Conservation (phyloP, 768 basidiomycete genomes). For the Hortiboletus flavorubellus region DNA sequence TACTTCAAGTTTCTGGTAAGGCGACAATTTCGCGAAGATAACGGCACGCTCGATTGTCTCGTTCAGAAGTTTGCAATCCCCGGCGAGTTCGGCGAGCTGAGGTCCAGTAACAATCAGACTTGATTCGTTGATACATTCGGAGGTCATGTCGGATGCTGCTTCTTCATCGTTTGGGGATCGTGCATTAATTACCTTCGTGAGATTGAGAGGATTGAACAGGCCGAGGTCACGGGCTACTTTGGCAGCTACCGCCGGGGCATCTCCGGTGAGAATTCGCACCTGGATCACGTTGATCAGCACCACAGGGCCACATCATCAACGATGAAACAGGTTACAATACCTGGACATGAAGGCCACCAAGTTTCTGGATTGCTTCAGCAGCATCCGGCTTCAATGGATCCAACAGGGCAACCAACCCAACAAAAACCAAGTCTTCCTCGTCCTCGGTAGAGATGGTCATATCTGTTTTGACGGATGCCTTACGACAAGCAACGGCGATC, state of each 20-base stretch:
- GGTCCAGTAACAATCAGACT: constrained; percentile 28
- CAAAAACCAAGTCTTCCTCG: constrained; percentile 28
- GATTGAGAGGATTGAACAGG: constrained; percentile 24
- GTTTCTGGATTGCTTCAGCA: constrained; percentile 28
- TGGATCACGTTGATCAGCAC: constrained; percentile 8
- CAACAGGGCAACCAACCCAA: constrained; percentile 29
- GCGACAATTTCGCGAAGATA: constrained; percentile 32
- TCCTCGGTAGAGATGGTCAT: constrained; percentile 19
- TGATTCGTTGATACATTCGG: constrained; percentile 16
- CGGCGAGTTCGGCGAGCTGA: constrained; percentile 27
- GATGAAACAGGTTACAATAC: constrained; percentile 10
- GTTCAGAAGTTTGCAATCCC: constrained; percentile 22
- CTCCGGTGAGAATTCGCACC: constrained; percentile 37
- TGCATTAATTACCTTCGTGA: neutral
- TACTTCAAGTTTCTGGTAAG: constrained; percentile 33
- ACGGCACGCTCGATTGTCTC: constrained; percentile 31
- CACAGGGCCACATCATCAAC: neutral
- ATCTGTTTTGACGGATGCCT: constrained; percentile 13
- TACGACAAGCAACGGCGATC: constrained; percentile 29
- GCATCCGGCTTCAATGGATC: constrained; percentile 33
- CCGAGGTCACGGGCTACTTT: constrained; percentile 38
- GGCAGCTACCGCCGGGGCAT: constrained; percentile 33
- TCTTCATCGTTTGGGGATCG: constrained; percentile 26
- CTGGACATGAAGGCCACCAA: constrained; percentile 30
- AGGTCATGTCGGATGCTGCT: constrained; percentile 8